Evolutionary conservation across 129 eudicot genomes (phyloP).

Genomic region (Escallonia herrerae): DNA sequence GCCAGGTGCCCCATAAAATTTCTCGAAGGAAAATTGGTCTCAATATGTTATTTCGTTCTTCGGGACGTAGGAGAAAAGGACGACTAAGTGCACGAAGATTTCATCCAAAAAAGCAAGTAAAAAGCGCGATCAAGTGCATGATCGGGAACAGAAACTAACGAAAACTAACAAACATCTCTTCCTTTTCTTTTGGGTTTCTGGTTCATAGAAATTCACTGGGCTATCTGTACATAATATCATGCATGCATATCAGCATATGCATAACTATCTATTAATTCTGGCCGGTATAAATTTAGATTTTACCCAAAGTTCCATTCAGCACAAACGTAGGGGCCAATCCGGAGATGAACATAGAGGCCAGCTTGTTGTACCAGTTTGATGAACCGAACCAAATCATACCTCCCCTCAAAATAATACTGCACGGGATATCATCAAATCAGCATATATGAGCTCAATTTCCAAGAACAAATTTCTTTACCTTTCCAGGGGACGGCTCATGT

Average conservation of each 20-base stretch:
- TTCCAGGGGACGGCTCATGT: conserved; percentile 92
- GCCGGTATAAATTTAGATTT: not conserved
- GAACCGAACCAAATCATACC: conserved; percentile 80
- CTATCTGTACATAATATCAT: not conserved
- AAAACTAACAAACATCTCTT: no score
- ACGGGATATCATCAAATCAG: conserved; percentile 10
- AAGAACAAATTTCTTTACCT: conserved; percentile 28
- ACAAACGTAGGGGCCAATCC: conserved; percentile 91
- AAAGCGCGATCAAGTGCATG: no score
- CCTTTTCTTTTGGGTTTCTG: not conserved
- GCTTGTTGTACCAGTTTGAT: conserved; percentile 69
- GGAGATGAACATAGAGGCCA: conserved; percentile 79
- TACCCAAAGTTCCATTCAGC: conserved; percentile 99
- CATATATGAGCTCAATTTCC: not conserved
- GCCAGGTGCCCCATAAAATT: no score
- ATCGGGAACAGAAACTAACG: no score
- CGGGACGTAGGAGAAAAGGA: no score
- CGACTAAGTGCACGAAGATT: no score
- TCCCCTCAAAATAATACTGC: conserved; percentile 80
- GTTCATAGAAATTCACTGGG: not conserved
- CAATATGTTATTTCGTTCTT: no score
- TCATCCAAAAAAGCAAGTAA: no score
- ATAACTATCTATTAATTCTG: no score
- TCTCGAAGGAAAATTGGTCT: no score
- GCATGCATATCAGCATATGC: not conserved